These are phyloP conservation scores for Aspergillus quadrilineatus DNA, from an alignment of 2,329 filamentous ascomycete species.

Conservation along the genomic window DNA sequence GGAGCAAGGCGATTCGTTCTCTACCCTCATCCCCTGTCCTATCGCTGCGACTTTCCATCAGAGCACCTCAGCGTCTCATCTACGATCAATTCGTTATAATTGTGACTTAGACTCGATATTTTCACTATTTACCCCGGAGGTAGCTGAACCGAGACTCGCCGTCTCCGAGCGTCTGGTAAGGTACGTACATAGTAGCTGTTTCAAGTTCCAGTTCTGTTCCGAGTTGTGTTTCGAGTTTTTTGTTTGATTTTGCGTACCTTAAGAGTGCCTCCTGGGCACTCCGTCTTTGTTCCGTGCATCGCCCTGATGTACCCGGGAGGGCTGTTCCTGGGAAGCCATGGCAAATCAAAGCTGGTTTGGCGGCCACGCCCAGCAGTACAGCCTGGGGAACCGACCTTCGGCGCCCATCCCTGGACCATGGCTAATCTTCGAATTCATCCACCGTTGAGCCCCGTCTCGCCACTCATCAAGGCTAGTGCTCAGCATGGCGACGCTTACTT, in stretches of 20 bases:
- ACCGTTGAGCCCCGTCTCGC: neutral
- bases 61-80: neutral
- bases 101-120: no score
- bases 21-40: neutral
- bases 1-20: neutral
- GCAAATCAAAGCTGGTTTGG: conserved; percentile 24
- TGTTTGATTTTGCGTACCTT: neutral
- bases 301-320: neutral
- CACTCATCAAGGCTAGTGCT: conserved; percentile 6
- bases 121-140: no score
- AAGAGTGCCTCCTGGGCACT: no score
- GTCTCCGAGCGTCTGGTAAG: neutral
- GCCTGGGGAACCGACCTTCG: neutral
- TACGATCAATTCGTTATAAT: neutral
- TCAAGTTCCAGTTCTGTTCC: neutral
- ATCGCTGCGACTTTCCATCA: neutral
- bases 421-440: neutral
- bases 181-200: neutral
- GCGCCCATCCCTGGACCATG: neutral
- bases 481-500: conserved; percentile 5
- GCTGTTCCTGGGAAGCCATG: neutral
- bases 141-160: no score
- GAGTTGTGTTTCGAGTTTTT: neutral
- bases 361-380: conserved; percentile 18
- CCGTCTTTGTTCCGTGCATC: neutral